phyloP scores from a whole-genome alignment of 257 asterid species.

The Asclepias syriaca region DNA sequence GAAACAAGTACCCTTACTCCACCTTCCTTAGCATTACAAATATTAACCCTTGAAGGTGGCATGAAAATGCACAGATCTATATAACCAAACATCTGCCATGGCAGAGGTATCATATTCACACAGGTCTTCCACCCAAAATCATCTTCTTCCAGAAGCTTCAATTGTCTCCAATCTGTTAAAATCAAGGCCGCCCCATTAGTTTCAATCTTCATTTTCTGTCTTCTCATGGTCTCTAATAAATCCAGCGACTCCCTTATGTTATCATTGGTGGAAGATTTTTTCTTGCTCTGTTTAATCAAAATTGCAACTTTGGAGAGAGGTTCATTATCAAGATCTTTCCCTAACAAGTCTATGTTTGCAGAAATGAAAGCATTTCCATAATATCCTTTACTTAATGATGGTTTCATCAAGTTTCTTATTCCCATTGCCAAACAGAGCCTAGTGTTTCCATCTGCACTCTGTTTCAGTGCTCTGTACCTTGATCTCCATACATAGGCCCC shows the following conservation, averaged over 20 bases:
- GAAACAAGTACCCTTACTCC: conserved; percentile 20
- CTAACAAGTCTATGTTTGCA: background rate
- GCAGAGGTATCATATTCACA: conserved; percentile 15
- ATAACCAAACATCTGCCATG: conserved; percentile 20
- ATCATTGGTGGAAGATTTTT: conserved; percentile 5
- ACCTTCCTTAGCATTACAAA: conserved; percentile 2
- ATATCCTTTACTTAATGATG: conserved; percentile 9
- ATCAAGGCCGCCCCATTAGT: conserved; percentile 1
- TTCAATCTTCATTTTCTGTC: conserved; percentile 4
- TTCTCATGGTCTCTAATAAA: conserved; percentile 7
- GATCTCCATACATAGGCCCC: conserved; percentile 69
- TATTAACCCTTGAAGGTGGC: conserved; percentile 11
- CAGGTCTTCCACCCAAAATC: conserved; percentile 16
- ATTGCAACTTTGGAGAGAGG: conserved; percentile 10
- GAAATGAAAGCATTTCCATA: conserved; percentile 14
- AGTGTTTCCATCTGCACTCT: conserved; percentile 10
- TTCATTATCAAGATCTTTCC: background rate
- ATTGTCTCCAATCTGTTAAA: conserved; percentile 18
- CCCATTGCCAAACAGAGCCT: conserved; percentile 10
- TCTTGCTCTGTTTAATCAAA: conserved; percentile 13
- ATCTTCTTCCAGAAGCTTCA: conserved; percentile 13
- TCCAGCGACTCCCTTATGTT: background rate
- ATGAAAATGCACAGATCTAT: conserved; percentile 15
- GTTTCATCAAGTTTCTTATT: conserved; percentile 5
- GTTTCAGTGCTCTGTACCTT: conserved; percentile 31